phyloP scores from a whole-genome alignment of 176 grass and related monocot species.

The Oryza brachyantha region DNA sequence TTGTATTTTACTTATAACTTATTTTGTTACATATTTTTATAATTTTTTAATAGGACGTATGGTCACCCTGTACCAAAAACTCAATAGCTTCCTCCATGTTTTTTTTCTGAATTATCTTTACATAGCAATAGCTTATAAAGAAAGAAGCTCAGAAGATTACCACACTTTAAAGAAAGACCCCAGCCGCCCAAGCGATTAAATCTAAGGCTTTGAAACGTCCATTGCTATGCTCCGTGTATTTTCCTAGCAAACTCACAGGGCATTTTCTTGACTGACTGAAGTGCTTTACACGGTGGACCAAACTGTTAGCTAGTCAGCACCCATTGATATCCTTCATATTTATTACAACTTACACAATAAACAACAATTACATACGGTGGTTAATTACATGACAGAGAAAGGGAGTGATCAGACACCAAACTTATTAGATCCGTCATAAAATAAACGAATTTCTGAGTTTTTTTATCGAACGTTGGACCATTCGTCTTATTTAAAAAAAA shows the following conservation, averaged over 20 bases:
- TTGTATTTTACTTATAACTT: too few relatives aligned
- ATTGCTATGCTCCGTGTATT: not conserved
- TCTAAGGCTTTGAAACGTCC: not conserved
- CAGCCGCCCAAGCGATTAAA: not conserved
- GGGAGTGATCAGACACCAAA: not conserved
- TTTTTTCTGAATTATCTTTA: too few relatives aligned
- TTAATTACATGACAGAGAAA: not conserved
- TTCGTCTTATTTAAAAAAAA: too few relatives aligned
- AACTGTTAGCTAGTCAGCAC: slow-evolving; percentile 7
- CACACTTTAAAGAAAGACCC: too few relatives aligned
- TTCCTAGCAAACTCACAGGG: not conserved
- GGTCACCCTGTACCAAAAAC: too few relatives aligned
- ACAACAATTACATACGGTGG: not conserved
- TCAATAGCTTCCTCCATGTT: too few relatives aligned
- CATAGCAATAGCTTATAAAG: too few relatives aligned
- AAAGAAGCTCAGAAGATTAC: too few relatives aligned
- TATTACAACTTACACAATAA: not conserved
- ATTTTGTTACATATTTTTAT: too few relatives aligned
- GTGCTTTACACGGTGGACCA: not conserved
- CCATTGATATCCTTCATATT: not conserved
- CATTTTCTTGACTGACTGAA: not conserved
- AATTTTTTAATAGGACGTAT: too few relatives aligned
- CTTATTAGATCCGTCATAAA: not conserved
- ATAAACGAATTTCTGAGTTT: too few relatives aligned
- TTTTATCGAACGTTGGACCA: too few relatives aligned